These are phyloP conservation scores for Aspergillus pseudoglaucus DNA, from an alignment of 2,329 filamentous ascomycete species.

Conservation along the genomic window DNA sequence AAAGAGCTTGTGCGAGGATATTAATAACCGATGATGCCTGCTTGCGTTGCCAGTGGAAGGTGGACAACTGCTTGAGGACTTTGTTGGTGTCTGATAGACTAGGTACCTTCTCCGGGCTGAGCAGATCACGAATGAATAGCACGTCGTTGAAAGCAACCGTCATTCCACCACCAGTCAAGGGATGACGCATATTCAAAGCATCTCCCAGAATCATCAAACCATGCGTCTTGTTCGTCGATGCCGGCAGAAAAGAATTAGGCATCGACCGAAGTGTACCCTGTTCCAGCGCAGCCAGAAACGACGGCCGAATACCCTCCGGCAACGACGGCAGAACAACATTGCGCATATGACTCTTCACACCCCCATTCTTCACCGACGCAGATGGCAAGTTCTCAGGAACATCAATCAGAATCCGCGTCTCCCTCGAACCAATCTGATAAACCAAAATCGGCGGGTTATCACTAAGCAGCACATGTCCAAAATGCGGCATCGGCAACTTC, in stretches of 20 bases:
- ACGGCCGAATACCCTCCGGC: constrained; percentile 63
- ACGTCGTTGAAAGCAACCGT: constrained; percentile 95
- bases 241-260: constrained; percentile 92
- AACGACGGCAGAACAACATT: constrained; percentile 74
- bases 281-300: constrained; percentile 69
- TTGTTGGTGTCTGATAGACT: constrained; percentile 60
- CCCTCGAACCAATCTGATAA: constrained; percentile 94
- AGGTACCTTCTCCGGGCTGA: constrained; percentile 63
- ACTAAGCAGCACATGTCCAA: constrained; percentile 83
- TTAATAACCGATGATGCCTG: constrained; percentile 81
- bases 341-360: constrained; percentile 75
- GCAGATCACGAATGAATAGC: constrained; percentile 65
- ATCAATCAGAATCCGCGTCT: constrained; percentile 85
- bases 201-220: constrained; percentile 82
- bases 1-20: constrained; percentile 92
- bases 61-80: constrained; percentile 61
- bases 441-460: constrained; percentile 73
- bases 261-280: constrained; percentile 77
- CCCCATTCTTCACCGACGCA: constrained; percentile 67
- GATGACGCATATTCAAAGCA: constrained; percentile 99
- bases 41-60: constrained; percentile 86
- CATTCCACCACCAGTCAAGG: constrained; percentile 94
- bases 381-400: constrained; percentile 71
- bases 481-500: constrained; percentile 64
- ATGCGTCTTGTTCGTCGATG: constrained; percentile 62